Percentiles rank a stretch among this genome's conserved stretches.
These are phyloP conservation scores for Huntiella omanensis DNA, from an alignment of 2,329 filamentous ascomycete genomes.

Conservation along the genomic window DNA sequence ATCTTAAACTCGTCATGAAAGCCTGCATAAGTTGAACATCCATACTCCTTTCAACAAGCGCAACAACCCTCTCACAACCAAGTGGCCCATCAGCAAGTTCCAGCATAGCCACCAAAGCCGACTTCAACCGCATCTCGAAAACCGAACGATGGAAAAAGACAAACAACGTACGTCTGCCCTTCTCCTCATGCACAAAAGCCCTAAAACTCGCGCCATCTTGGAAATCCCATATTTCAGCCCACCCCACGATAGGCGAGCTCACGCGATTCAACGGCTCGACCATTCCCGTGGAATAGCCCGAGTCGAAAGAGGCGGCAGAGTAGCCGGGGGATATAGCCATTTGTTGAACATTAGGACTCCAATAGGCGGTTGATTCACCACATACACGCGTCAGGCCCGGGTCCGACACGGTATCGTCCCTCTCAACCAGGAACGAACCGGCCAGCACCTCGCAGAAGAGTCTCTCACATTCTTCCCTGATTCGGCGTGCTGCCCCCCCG, in stretches of 20 bases:
- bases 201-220: slow-evolving; percentile 66
- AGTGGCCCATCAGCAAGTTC: slow-evolving; percentile 59
- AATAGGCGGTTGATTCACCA: neutral
- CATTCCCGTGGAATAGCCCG: neutral
- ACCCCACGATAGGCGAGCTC: slow-evolving; percentile 31
- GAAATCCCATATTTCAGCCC: slow-evolving; percentile 74
- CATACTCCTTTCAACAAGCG: slow-evolving; percentile 60
- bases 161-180: slow-evolving; percentile 57
- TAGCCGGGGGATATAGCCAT: slow-evolving; percentile 12
- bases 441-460: slow-evolving; percentile 96
- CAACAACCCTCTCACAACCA: slow-evolving; percentile 57
- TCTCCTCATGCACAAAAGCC: slow-evolving; percentile 59
- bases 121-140: slow-evolving; percentile 62
- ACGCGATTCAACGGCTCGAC: slow-evolving; percentile 7
- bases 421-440: slow-evolving; percentile 90
- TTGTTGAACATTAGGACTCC: neutral
- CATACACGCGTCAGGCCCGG: slow-evolving; percentile 74
- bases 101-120: slow-evolving; percentile 80
- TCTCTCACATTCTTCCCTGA: slow-evolving; percentile 99
- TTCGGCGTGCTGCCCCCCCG: slow-evolving; percentile 90
- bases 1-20: slow-evolving; percentile 67
- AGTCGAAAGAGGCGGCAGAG: slow-evolving; percentile 6
- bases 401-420: slow-evolving; percentile 55
- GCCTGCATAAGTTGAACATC: slow-evolving; percentile 42
- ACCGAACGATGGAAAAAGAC: slow-evolving; percentile 65